Base-by-base conservation (phyloP, 176 grass and related monocot species). In the Panicum miliaceum region DNA sequence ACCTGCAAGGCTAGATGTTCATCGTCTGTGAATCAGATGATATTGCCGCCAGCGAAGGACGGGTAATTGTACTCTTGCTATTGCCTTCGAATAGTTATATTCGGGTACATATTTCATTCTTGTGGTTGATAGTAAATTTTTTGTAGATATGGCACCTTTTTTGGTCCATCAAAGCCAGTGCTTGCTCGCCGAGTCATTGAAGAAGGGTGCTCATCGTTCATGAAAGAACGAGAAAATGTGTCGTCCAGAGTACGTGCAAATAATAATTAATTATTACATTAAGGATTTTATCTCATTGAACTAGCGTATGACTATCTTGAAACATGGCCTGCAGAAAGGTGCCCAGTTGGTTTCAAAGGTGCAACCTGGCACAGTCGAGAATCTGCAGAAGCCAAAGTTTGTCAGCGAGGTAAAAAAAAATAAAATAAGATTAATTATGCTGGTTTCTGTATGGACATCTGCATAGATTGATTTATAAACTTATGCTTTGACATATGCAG, bases 131-230 rank as follows among this genome's bases (percentile, higher is more conserved):
- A 2, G 16, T 2, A 27, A 70, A 45, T 37, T 12, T 68, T 38
- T 56, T 87, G 19, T 59, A 94, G 95, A 79, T 97, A 91, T 66
- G 95, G 95, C 47, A 93, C 57, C 48, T 98, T 98, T 82, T 95
- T 98, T 87, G 96, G 92, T 16, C 91, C 92, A 73, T 94, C 96
- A 19, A 73, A 78, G 16, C 85, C 87, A 26, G 85, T 82, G 48
- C 89, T 98, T 76, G 87, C 92, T 71, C 82, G 79, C 37, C 80
- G 92, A 19, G 87, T 98, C 19, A 95, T 98, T 8, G 92, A 93
- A 77, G 96, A 94, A 82, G 94, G 87, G 5, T 72, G 73, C 22
- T 93, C 91, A 43, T 53, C 82, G 0, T 26, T 89, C 2, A 80
- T 95, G 43, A 79, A 82, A 82, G 92, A 95, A 71, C 29, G 23